Evolutionary conservation across 2,329 filamentous ascomycete genomes (phyloP).

Genomic region (Aureobasidium sp.): DNA sequence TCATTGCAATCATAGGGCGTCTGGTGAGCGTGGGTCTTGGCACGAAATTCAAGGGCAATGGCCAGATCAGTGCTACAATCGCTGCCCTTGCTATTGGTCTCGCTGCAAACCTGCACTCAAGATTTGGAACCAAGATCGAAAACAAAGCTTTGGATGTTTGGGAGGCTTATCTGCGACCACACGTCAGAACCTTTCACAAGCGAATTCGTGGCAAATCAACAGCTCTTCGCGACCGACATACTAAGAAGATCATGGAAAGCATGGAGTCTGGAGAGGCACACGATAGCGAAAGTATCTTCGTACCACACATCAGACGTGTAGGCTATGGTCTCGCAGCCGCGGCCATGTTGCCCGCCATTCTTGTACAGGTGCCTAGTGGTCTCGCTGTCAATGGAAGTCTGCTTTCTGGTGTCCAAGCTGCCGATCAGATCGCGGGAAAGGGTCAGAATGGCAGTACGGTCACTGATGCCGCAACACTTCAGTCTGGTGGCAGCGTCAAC

Average conservation of each 20-base stretch:
- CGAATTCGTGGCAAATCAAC: conserved; percentile 26
- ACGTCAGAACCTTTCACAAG: conserved; percentile 20
- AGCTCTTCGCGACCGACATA: conserved; percentile 17
- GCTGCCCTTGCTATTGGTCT: conserved; percentile 71
- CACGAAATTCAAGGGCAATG: conserved; percentile 59
- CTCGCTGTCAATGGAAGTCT: conserved; percentile 52
- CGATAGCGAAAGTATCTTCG: conserved; percentile 24
- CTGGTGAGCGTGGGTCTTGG: conserved; percentile 67
- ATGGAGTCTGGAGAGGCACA: conserved; percentile 15
- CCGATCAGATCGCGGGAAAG: conserved; percentile 45
- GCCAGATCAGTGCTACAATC: conserved; percentile 69
- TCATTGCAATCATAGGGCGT: conserved; percentile 68
- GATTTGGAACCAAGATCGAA: conserved; percentile 53
- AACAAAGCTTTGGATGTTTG: conserved; percentile 50
- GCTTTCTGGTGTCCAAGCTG: conserved; percentile 49
- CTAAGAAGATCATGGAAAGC: conserved; percentile 23
- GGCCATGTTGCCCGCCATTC: conserved; percentile 80
- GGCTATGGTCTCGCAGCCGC: conserved; percentile 77
- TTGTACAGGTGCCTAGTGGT: conserved; percentile 57
- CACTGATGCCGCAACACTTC: conserved; percentile 30
- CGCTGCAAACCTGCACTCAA: conserved; percentile 70
- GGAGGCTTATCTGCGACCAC: conserved; percentile 43
- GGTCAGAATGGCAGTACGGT: conserved; percentile 40
- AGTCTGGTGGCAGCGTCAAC: conserved; percentile 29
- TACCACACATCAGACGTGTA: conserved; percentile 37